These are phyloP conservation scores for Botryotinia narcissicola DNA, from an alignment of 2,329 filamentous ascomycete genomes.

Conservation along the genomic window DNA sequence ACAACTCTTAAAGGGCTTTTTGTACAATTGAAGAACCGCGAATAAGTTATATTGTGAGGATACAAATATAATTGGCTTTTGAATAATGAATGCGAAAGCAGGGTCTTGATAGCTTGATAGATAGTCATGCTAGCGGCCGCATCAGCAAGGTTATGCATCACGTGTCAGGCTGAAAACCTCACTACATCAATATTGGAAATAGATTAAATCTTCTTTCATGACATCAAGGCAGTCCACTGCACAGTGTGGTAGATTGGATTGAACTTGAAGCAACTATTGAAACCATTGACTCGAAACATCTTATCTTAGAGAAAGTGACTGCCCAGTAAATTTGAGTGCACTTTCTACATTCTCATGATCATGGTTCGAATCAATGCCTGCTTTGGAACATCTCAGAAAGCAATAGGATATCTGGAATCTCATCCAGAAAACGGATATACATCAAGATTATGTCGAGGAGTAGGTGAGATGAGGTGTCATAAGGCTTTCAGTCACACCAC, in stretches of 20 bases:
- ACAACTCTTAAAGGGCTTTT: not conserved
- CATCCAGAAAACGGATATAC: not conserved
- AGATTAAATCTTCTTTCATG: not conserved
- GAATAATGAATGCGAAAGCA: not conserved
- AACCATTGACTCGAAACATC: not conserved
- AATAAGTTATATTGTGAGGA: not conserved
- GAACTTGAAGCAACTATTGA: not conserved
- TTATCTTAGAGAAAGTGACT: not conserved
- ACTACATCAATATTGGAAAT: not conserved
- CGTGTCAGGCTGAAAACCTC: not conserved
- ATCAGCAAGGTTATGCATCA: not conserved
- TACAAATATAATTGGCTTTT: not conserved
- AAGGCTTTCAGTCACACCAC: not conserved
- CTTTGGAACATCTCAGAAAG: not conserved
- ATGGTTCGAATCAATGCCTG: not conserved
- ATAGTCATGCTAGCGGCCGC: slow-evolving; percentile 7
- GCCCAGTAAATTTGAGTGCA: not conserved
- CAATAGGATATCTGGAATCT: not conserved
- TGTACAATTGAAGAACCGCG: slow-evolving; percentile 3
- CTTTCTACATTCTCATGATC: not conserved
- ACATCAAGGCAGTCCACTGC: not conserved
- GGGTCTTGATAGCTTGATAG: not conserved
- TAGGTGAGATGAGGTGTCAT: not conserved
- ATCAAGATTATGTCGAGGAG: no score
- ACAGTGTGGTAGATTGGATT: not conserved